These are phyloP conservation scores for Parmelia sp. DNA, from an alignment of 495 filamentous ascomycete genomes.

Conservation along the genomic window DNA sequence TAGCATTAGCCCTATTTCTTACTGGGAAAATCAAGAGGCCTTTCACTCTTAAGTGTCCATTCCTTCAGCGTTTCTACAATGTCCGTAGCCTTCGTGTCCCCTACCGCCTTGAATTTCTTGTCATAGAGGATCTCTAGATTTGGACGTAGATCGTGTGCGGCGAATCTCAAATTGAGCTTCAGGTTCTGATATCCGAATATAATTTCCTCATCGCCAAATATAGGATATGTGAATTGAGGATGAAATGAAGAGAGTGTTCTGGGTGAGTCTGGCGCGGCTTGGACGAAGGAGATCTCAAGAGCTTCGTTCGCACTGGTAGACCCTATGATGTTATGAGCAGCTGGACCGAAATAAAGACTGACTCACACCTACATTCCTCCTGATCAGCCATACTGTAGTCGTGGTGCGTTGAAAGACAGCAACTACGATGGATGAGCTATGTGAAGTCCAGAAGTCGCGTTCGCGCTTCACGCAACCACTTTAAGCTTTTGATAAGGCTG, in stretches of 20 bases:
- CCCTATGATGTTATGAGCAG: slow-evolving; percentile 46
- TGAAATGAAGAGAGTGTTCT: slow-evolving; percentile 63
- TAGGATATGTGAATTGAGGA: slow-evolving; percentile 80
- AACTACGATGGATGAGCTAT: neutral
- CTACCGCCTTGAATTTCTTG: slow-evolving; percentile 66
- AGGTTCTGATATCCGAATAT: slow-evolving; percentile 87
- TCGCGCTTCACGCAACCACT: slow-evolving; percentile 1
- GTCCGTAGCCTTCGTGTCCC: slow-evolving; percentile 63
- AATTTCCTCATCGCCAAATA: slow-evolving; percentile 84
- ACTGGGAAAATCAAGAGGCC: no score
- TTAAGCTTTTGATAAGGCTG: slow-evolving; percentile 15
- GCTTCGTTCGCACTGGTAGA: slow-evolving; percentile 68
- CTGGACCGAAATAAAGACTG: neutral
- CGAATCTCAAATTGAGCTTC: slow-evolving; percentile 67
- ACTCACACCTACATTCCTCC: slow-evolving; percentile 44
- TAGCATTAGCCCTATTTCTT: neutral
- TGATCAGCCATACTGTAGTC: slow-evolving; percentile 39
- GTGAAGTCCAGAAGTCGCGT: neutral
- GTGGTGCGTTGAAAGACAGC: neutral
- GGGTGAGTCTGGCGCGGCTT: slow-evolving; percentile 47
- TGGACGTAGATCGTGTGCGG: slow-evolving; percentile 74
- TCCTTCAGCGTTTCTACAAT: slow-evolving; percentile 57
- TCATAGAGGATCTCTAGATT: slow-evolving; percentile 63
- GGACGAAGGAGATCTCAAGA: slow-evolving; percentile 61
- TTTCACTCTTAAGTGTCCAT: slow-evolving; percentile 61